phyloP scores from a whole-genome alignment of 2,329 filamentous ascomycete genomes.

The Colletotrichum magnum region DNA sequence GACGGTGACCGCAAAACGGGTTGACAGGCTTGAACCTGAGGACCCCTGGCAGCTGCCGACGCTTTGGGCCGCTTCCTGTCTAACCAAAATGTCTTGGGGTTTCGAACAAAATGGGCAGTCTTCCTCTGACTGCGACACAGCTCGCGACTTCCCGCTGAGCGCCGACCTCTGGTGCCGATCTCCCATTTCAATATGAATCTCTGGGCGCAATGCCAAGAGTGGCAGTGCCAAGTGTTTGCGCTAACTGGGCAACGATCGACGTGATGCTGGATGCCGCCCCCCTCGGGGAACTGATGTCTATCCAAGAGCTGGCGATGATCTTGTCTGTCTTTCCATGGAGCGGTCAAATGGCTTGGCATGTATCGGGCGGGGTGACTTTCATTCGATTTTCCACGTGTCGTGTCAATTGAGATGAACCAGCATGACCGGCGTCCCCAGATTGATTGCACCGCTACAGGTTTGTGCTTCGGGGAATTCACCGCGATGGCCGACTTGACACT shows the following conservation, averaged over 20 bases:
- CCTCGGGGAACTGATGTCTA: slow-evolving; percentile 1
- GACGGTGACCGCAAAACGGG: too few relatives aligned
- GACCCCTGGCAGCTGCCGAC: too few relatives aligned
- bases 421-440: slow-evolving; percentile 1
- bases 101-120: neutral
- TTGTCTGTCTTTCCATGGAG: slow-evolving; percentile 11
- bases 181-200: slow-evolving; percentile 32
- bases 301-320: slow-evolving; percentile 13
- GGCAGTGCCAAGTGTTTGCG: slow-evolving; percentile 35
- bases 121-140: neutral
- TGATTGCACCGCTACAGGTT: slow-evolving; percentile 4
- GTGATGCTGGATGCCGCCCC: neutral
- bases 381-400: slow-evolving; percentile 29
- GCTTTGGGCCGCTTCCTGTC: too few relatives aligned
- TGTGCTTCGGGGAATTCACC: neutral
- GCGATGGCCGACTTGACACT: slow-evolving; percentile 5
- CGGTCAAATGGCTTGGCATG: slow-evolving; percentile 20
- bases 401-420: neutral
- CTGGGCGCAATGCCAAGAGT: slow-evolving; percentile 33
- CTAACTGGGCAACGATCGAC: slow-evolving; percentile 30
- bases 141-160: neutral
- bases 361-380: slow-evolving; percentile 8
- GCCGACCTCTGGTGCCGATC: neutral
- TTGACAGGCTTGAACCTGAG: too few relatives aligned
- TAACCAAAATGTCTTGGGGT: neutral